A percentile compares a stretch with the other conserved stretches of the same genome.
Conservation (phyloP, 139 green algal genomes). For the Haematococcus lacustris region DNA sequence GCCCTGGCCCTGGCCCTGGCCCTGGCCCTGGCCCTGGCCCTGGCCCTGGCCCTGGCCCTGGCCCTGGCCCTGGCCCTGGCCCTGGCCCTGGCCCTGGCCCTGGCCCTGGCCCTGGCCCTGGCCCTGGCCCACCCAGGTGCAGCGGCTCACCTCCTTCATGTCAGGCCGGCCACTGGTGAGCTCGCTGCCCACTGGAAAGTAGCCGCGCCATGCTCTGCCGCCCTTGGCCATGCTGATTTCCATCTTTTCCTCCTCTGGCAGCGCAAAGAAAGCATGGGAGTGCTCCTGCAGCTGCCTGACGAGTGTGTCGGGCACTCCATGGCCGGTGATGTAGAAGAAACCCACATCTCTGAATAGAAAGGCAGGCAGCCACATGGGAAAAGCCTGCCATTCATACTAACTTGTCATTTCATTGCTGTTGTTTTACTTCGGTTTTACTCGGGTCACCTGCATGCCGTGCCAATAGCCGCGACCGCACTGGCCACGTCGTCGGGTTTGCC, state of each 20-base stretch:
- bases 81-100: too few relatives aligned
- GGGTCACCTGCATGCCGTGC: not conserved
- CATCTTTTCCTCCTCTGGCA: not conserved
- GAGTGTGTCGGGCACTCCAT: not conserved
- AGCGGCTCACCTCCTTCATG: conserved; percentile 8
- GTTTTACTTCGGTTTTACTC: not conserved
- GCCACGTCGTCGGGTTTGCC: not conserved
- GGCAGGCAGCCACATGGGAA: not conserved
- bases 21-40: too few relatives aligned
- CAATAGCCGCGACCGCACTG: not conserved
- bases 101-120: too few relatives aligned
- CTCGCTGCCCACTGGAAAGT: not conserved
- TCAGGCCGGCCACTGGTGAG: not conserved
- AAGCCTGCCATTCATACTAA: not conserved
- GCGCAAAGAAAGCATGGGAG: not conserved
- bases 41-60: too few relatives aligned
- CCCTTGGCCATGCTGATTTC: not conserved
- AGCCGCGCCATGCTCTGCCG: not conserved
- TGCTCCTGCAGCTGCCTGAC: not conserved
- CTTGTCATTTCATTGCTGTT: not conserved
- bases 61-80: too few relatives aligned
- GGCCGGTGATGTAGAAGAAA: not conserved
- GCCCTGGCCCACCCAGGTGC: too few relatives aligned
- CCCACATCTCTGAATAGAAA: not conserved
- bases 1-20: too few relatives aligned